phyloP scores from a whole-genome alignment of 176 grass and related monocot genomes.

The Bothriochloa decipiens region DNA sequence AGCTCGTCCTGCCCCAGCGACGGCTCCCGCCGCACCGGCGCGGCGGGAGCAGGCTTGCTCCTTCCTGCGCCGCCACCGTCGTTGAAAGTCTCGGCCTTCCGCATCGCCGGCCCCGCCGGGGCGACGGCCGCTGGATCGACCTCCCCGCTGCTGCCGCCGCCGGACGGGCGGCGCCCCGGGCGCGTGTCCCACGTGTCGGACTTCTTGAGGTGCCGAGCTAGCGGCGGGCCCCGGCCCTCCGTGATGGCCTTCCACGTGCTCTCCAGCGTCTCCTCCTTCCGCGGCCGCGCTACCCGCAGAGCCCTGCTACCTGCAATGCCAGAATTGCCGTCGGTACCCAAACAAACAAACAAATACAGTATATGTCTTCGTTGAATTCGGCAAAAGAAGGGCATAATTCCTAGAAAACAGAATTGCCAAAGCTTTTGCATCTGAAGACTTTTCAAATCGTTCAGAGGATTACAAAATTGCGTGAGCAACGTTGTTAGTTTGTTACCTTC shows the following conservation, averaged over 20 bases:
- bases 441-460: background rate
- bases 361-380: background rate
- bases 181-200: slow-evolving; percentile 87
- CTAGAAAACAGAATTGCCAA: background rate
- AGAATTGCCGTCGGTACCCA: background rate
- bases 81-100: slow-evolving; percentile 86
- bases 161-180: slow-evolving; percentile 28
- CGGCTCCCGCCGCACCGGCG: slow-evolving; percentile 69
- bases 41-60: background rate
- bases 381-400: background rate
- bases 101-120: slow-evolving; percentile 32
- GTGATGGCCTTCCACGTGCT: slow-evolving; percentile 98
- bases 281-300: slow-evolving; percentile 66
- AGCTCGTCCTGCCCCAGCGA: slow-evolving; percentile 93
- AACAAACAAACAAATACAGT: background rate
- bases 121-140: slow-evolving; percentile 5
- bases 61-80: slow-evolving; percentile 21
- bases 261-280: slow-evolving; percentile 82
- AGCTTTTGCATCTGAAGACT: background rate
- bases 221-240: slow-evolving; percentile 70
- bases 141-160: slow-evolving; percentile 31
- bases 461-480: background rate
- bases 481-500: slow-evolving; percentile 81
- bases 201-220: slow-evolving; percentile 93
- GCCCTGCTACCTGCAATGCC: slow-evolving; percentile 51